phyloP scores from a whole-genome alignment of 257 asterid species.

The Solanum medicagineum region DNA sequence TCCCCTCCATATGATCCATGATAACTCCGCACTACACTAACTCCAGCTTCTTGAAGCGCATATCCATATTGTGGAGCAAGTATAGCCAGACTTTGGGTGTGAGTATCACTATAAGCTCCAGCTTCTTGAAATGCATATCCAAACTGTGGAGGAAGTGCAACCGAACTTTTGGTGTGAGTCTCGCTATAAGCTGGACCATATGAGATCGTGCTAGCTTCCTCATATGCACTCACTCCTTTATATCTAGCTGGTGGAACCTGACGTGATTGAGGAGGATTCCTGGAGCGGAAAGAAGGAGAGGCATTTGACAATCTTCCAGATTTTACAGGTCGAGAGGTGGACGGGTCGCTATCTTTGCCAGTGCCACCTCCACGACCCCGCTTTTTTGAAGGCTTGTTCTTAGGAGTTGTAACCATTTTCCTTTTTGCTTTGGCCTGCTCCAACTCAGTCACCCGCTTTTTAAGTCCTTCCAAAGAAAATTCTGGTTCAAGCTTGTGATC shows the following conservation, averaged over 20 bases:
- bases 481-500: slow-evolving; percentile 11
- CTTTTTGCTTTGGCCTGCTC: slow-evolving; percentile 8
- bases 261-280: slow-evolving; percentile 7
- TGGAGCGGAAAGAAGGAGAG: not conserved
- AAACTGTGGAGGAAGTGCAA: not conserved
- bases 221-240: not conserved
- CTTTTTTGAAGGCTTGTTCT: slow-evolving; percentile 3
- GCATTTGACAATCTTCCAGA: slow-evolving; percentile 3
- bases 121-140: not conserved
- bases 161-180: not conserved
- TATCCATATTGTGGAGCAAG: slow-evolving; percentile 2
- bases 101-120: not conserved
- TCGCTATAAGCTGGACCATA: not conserved
- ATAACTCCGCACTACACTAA: not conserved
- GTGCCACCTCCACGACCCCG: not conserved
- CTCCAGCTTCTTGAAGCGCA: not conserved
- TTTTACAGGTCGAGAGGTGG: slow-evolving; percentile 8
- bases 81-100: not conserved
- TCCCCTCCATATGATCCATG: slow-evolving; percentile 2
- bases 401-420: not conserved
- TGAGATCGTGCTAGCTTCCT: not conserved
- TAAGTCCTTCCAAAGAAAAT: slow-evolving; percentile 1
- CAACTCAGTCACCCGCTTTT: slow-evolving; percentile 4
- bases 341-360: not conserved
- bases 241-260: not conserved